A percentile compares a stretch with the other conserved stretches of the same genome.
Conservation (phyloP, 371 early-diverging fungal genomes). For the Apophysomyces elegans region DNA sequence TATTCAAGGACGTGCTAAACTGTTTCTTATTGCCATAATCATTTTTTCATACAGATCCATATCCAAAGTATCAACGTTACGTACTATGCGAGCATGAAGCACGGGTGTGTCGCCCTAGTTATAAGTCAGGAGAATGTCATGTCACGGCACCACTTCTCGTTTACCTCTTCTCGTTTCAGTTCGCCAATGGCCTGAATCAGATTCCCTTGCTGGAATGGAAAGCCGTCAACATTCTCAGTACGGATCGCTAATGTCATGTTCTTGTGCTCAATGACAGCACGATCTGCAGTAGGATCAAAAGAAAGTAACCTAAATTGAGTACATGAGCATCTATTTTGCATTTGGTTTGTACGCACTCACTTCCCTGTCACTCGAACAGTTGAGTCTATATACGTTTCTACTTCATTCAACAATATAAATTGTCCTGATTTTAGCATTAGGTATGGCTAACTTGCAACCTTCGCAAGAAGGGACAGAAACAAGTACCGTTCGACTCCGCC, state of each 20-base stretch:
- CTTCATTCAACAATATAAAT: slow-evolving; percentile 15
- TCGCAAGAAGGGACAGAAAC: too few relatives aligned
- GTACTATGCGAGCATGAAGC: slow-evolving; percentile 16
- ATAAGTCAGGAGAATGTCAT: background rate
- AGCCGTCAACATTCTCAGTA: slow-evolving; percentile 11
- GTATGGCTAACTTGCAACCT: too few relatives aligned
- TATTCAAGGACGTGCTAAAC: background rate
- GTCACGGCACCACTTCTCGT: background rate
- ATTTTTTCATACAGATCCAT: slow-evolving; percentile 20
- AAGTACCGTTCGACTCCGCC: too few relatives aligned
- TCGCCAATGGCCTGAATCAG: slow-evolving; percentile 20
- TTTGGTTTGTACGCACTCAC: slow-evolving; percentile 6
- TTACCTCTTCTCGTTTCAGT: slow-evolving; percentile 3
- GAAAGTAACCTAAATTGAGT: background rate
- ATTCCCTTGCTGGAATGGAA: slow-evolving; percentile 10
- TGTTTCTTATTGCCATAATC: background rate
- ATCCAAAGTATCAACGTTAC: slow-evolving; percentile 18
- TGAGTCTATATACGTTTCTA: slow-evolving; percentile 3
- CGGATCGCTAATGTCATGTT: background rate
- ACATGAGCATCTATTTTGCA: background rate
- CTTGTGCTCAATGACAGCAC: slow-evolving; percentile 19
- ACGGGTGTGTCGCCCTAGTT: background rate
- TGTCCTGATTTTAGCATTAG: background rate
- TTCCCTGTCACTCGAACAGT: slow-evolving; percentile 17
- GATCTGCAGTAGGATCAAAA: slow-evolving; percentile 7